Evolutionary conservation across 1,284 basidiomycete species (phyloP).

Genomic region (Pseudozyma thailandica): DNA sequence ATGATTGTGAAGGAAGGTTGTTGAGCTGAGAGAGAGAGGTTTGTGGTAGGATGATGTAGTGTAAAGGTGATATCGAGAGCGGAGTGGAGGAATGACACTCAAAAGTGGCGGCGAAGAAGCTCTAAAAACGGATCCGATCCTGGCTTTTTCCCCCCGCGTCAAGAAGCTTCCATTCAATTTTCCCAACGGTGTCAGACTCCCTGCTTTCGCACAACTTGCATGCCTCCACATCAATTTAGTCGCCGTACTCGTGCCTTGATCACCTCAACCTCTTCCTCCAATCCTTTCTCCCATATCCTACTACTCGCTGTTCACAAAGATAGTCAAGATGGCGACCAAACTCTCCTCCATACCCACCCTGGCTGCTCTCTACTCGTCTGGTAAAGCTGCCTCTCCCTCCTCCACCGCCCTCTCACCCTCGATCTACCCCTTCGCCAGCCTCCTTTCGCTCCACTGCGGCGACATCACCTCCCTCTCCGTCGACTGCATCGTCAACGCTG

Average conservation of each 20-base stretch:
- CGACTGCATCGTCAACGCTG: constrained; percentile 65
- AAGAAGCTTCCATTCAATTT: not conserved
- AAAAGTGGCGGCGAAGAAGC: not conserved
- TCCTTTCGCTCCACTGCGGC: constrained; percentile 15
- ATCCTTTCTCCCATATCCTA: not conserved
- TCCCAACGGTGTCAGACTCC: not conserved
- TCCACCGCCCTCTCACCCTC: constrained; percentile 8
- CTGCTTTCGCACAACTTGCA: not conserved
- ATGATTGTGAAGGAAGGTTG: not conserved
- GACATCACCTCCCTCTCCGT: constrained; percentile 46
- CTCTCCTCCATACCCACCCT: constrained; percentile 26
- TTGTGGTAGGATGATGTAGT: too few relatives aligned
- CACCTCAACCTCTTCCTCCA: constrained; percentile 1
- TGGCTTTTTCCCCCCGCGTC: too few relatives aligned
- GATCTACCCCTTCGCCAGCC: constrained; percentile 34
- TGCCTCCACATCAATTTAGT: not conserved
- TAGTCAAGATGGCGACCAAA: constrained; percentile 14
- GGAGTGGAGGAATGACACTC: not conserved
- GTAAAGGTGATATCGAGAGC: not conserved
- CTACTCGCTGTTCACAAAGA: not conserved
- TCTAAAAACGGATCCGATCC: not conserved
- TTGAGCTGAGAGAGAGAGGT: not conserved
- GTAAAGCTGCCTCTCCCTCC: constrained; percentile 5
- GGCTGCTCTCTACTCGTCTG: constrained; percentile 22
- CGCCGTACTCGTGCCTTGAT: not conserved